Conservation (phyloP, 164 flowering plant species). For the Magnolia kwangsiensis region DNA sequence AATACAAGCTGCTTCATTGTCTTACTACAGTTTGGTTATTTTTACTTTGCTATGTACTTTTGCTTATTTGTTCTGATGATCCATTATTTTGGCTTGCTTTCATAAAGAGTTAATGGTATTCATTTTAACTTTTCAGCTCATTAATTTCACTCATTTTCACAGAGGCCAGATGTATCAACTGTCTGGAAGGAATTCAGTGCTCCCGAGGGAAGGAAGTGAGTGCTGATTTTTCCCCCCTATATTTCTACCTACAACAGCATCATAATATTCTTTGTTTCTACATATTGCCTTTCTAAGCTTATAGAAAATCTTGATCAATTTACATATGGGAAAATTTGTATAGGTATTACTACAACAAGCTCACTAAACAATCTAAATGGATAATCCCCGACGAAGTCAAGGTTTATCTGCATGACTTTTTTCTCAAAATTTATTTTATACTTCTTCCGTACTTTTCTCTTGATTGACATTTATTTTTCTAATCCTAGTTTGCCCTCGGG, state of each 20-base stretch:
- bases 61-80: background rate
- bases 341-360: constrained; percentile 93
- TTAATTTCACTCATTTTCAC: constrained; percentile 21
- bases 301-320: background rate
- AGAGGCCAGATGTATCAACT: constrained; percentile 97
- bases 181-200: constrained; percentile 95
- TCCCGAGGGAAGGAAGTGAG: constrained; percentile 80
- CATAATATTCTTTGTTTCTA: background rate
- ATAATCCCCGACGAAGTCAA: constrained; percentile 84
- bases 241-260: background rate
- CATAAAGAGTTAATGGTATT: background rate
- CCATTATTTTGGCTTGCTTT: background rate
- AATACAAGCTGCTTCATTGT: too few species aligned
- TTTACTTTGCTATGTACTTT: background rate
- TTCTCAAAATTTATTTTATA: background rate
- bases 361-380: constrained; percentile 86
- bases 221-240: background rate
- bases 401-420: constrained; percentile 32
- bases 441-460: background rate
- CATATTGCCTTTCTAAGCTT: background rate
- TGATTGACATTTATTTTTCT: background rate
- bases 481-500: too few species aligned
- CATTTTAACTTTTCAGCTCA: background rate
- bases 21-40: too few species aligned
- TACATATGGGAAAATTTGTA: background rate